These are phyloP conservation scores for Aureobasidium sp. DNA, from an alignment of 2,329 filamentous ascomycete genomes.

Conservation along the genomic window DNA sequence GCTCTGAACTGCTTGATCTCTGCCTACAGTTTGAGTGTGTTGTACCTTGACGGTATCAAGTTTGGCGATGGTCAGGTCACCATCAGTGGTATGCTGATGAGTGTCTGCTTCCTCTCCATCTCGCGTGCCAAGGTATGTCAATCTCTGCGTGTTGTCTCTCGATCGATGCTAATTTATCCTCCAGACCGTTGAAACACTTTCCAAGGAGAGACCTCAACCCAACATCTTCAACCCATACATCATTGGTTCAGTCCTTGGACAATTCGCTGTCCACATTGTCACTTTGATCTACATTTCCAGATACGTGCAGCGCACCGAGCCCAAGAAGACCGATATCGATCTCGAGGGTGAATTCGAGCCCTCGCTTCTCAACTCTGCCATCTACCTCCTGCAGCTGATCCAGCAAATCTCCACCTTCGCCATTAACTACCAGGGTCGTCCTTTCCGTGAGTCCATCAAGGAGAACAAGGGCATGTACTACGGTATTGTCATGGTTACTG, in stretches of 20 bases:
- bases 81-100: slow-evolving; percentile 99
- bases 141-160: neutral
- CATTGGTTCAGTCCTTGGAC: slow-evolving; percentile 91
- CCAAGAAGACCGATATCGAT: slow-evolving; percentile 61
- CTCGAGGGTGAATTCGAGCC: slow-evolving; percentile 92
- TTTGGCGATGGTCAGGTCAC: slow-evolving; percentile 98
- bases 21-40: slow-evolving; percentile 90
- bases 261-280: slow-evolving; percentile 91
- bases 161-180: slow-evolving; percentile 21
- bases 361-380: slow-evolving; percentile 88
- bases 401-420: slow-evolving; percentile 99
- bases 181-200: slow-evolving; percentile 80
- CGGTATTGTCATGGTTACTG: slow-evolving; percentile 83
- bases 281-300: slow-evolving; percentile 91
- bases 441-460: slow-evolving; percentile 90
- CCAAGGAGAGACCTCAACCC: slow-evolving; percentile 93
- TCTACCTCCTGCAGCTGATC: slow-evolving; percentile 95
- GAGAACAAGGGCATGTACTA: slow-evolving; percentile 99
- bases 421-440: slow-evolving; percentile 98
- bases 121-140: slow-evolving; percentile 71
- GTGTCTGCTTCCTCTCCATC: slow-evolving; percentile 96
- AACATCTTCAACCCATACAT: slow-evolving; percentile 99
- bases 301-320: slow-evolving; percentile 76
- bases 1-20: slow-evolving; percentile 96
- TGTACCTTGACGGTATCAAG: slow-evolving; percentile 98